These are phyloP conservation scores for Huntiella moniliformis DNA, from an alignment of 2,329 filamentous ascomycete species.

Conservation along the genomic window DNA sequence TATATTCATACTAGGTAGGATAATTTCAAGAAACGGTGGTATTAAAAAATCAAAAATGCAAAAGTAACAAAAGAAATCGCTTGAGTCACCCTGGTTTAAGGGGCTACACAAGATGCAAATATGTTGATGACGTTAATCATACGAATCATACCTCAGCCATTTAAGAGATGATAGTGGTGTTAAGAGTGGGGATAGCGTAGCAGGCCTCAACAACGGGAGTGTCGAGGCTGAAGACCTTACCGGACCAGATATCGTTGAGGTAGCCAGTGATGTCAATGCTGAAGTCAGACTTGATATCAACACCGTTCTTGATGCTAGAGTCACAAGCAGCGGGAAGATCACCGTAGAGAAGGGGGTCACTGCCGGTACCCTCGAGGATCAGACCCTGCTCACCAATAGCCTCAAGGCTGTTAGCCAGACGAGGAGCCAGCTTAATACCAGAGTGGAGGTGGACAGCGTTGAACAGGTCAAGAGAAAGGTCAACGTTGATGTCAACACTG, in stretches of 20 bases:
- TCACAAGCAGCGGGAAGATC: slow-evolving; percentile 1
- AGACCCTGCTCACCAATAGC: slow-evolving; percentile 3
- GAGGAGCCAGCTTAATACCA: not conserved
- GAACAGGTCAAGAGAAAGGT: slow-evolving; percentile 22
- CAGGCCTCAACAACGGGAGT: not conserved
- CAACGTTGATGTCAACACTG: slow-evolving; percentile 12
- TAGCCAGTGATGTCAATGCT: not conserved
- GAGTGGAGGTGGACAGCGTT: not conserved
- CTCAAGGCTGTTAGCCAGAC: not conserved
- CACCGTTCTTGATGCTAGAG: not conserved
- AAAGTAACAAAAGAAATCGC: no score
- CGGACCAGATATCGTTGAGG: not conserved
- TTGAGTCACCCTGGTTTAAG: no score
- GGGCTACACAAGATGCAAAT: not conserved
- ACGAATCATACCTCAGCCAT: not conserved
- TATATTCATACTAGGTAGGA: no score
- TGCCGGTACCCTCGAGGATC: slow-evolving; percentile 1
- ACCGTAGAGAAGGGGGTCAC: not conserved
- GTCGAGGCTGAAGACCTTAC: not conserved
- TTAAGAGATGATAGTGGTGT: slow-evolving; percentile 5
- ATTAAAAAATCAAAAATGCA: no score
- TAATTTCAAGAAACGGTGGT: no score
- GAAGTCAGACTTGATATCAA: not conserved
- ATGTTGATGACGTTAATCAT: not conserved
- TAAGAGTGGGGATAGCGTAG: not conserved